These are phyloP conservation scores for Calocybe cyanea DNA, from an alignment of 768 basidiomycete species.

Conservation along the genomic window DNA sequence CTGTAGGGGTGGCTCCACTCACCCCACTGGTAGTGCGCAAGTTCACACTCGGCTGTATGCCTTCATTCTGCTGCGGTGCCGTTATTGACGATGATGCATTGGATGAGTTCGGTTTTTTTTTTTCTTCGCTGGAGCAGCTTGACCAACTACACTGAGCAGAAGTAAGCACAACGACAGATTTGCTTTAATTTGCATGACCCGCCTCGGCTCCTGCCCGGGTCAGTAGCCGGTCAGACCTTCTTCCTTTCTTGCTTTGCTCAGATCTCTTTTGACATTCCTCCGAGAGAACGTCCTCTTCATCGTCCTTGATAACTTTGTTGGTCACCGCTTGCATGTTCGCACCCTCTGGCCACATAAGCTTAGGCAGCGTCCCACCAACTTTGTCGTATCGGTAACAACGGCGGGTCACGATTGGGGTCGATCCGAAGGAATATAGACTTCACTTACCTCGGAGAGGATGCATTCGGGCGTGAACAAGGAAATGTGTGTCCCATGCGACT, in stretches of 20 bases:
- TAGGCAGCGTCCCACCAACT: conserved; percentile 31
- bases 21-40: too few species aligned
- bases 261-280: conserved; percentile 25
- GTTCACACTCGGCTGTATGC: too few species aligned
- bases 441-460: conserved; percentile 38
- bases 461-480: conserved; percentile 60
- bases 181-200: conserved; percentile 31
- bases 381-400: conserved; percentile 43
- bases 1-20: too few species aligned
- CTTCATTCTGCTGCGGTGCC: too few species aligned
- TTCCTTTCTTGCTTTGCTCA: conserved; percentile 26
- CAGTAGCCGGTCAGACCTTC: conserved; percentile 28
- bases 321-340: too few species aligned
- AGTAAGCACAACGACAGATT: conserved; percentile 22
- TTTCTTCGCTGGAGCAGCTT: too few species aligned
- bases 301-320: too few species aligned
- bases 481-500: conserved; percentile 49
- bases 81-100: too few species aligned
- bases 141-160: too few species aligned
- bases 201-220: conserved; percentile 44
- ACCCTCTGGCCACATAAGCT: conserved; percentile 39
- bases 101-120: too few species aligned
- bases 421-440: conserved; percentile 23
- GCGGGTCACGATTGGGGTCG: conserved; percentile 28
- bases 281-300: too few species aligned